These are phyloP conservation scores for Naumovozyma castellii DNA, from an alignment of 805 yeast species.

Conservation along the genomic window DNA sequence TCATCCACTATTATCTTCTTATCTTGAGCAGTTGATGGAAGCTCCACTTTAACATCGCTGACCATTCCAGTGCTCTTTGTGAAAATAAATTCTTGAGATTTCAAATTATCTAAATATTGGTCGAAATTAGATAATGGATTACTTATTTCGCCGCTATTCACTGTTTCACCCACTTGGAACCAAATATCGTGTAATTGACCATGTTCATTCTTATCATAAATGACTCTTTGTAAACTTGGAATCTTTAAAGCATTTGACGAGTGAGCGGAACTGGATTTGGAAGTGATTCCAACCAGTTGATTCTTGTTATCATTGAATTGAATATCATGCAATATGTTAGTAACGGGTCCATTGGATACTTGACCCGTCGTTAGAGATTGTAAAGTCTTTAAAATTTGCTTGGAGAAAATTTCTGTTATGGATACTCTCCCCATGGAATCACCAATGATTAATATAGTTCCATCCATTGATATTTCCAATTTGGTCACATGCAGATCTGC, in stretches of 20 bases:
- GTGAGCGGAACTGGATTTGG: background rate
- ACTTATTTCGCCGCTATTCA: constrained; percentile 10
- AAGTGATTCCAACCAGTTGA: constrained; percentile 1
- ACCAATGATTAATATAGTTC: constrained; percentile 62
- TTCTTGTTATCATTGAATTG: constrained; percentile 2
- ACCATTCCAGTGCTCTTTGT: constrained; percentile 32
- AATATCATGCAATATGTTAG: constrained; percentile 15
- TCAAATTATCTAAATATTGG: constrained; percentile 40
- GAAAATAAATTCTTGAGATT: constrained; percentile 45
- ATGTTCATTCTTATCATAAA: constrained; percentile 33
- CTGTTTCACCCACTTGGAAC: constrained; percentile 23
- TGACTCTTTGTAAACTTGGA: constrained; percentile 57
- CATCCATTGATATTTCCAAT: constrained; percentile 61
- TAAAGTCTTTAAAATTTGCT: constrained; percentile 55
- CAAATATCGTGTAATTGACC: constrained; percentile 37
- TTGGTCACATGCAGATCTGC: constrained; percentile 37
- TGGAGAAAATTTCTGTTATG: constrained; percentile 59
- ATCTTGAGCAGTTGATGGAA: constrained; percentile 2
- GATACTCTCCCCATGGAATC: constrained; percentile 61
- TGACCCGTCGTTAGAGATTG: constrained; percentile 24
- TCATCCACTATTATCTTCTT: constrained; percentile 1
- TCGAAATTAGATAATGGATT: constrained; percentile 32
- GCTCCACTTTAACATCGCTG: constrained; percentile 31
- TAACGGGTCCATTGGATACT: constrained; percentile 19
- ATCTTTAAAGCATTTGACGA: constrained; percentile 29